Conservation (phyloP, 306 rosid genomes). For the Citrullus colocynthis region DNA sequence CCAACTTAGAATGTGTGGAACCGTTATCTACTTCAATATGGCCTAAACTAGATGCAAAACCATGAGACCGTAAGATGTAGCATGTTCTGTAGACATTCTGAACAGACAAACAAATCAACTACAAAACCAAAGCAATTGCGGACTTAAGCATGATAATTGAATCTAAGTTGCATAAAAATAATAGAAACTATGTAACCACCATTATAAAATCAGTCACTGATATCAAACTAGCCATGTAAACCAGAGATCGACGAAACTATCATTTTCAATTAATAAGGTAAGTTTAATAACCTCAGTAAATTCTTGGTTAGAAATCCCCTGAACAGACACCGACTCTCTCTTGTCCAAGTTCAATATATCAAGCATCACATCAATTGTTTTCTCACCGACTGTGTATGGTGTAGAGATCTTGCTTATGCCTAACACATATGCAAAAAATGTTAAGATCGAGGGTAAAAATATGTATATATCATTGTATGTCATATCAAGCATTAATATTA, state of each 20-base stretch:
- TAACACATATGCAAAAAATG: slow-evolving; percentile 21
- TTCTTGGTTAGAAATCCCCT: slow-evolving; percentile 70
- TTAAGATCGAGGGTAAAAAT: not conserved
- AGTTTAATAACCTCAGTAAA: slow-evolving; percentile 58
- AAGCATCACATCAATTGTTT: slow-evolving; percentile 53
- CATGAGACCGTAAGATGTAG: not conserved
- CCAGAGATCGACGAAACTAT: not conserved
- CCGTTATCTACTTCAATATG: not conserved
- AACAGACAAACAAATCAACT: not conserved
- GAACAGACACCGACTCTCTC: slow-evolving; percentile 61
- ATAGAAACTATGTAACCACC: not conserved
- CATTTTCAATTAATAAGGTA: not conserved
- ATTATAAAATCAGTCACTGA: not conserved
- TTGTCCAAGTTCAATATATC: slow-evolving; percentile 77
- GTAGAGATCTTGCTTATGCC: slow-evolving; percentile 68
- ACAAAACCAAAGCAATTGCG: not conserved
- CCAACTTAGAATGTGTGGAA: not conserved
- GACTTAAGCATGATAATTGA: not conserved
- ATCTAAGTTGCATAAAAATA: not conserved
- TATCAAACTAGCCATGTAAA: not conserved
- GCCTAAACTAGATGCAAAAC: not conserved
- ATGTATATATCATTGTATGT: not conserved
- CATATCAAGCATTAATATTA: not conserved
- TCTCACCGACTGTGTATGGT: slow-evolving; percentile 56
- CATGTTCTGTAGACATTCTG: not conserved